These are phyloP conservation scores for Ceratobasidium sp. DNA, from an alignment of 1,284 basidiomycete species.

Conservation along the genomic window DNA sequence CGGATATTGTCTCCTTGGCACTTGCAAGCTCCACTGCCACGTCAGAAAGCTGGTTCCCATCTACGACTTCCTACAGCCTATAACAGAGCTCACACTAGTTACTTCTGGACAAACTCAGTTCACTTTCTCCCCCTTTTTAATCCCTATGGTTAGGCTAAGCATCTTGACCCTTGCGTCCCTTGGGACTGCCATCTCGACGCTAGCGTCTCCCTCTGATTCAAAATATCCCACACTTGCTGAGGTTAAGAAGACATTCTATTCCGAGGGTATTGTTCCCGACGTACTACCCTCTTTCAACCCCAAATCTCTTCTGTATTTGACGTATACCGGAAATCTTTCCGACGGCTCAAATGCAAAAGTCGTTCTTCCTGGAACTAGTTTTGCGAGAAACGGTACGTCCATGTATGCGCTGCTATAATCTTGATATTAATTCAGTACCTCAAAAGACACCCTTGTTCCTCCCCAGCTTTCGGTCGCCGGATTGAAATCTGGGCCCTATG, in stretches of 20 bases:
- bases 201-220: neutral
- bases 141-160: neutral
- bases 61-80: no score
- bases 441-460: constrained; percentile 26
- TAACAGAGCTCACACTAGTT: no score
- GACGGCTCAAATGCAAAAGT: constrained; percentile 34
- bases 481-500: constrained; percentile 32
- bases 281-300: constrained; percentile 37
- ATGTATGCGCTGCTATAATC: no score
- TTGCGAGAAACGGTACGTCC: constrained; percentile 26
- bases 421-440: no score
- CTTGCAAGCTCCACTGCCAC: constrained; percentile 3
- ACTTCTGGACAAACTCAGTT: no score
- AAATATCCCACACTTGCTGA: constrained; percentile 23
- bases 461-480: constrained; percentile 29
- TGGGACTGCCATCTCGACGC: neutral
- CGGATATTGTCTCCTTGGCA: neutral
- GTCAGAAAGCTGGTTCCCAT: neutral
- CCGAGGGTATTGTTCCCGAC: constrained; percentile 36
- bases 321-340: constrained; percentile 39
- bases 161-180: neutral
- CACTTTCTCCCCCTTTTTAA: neutral
- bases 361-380: constrained; percentile 32
- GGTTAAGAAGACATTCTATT: constrained; percentile 32
- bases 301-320: constrained; percentile 34